These are phyloP conservation scores for Metarhizium humberi DNA, from an alignment of 2,329 filamentous ascomycete species.

Conservation along the genomic window DNA sequence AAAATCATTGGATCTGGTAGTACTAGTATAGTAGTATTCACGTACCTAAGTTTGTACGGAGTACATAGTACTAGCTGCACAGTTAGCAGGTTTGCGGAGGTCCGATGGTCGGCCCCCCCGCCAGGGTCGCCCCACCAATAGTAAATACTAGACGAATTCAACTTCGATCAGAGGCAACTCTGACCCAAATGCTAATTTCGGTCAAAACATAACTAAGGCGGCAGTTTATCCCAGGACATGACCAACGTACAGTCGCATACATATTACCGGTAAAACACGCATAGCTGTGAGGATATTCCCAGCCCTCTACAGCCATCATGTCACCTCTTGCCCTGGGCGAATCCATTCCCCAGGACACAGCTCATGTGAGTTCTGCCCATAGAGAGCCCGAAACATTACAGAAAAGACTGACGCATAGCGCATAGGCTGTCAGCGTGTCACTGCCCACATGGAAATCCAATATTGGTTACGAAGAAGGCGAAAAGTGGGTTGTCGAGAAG, in stretches of 20 bases:
- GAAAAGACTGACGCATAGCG: neutral
- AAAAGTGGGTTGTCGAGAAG: conserved; percentile 73
- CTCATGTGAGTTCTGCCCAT: conserved; percentile 51
- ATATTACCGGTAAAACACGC: neutral
- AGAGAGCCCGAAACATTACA: neutral
- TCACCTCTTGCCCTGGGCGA: conserved; percentile 50
- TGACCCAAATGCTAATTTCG: neutral
- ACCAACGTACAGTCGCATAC: neutral
- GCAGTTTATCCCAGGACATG: neutral
- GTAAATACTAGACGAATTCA: neutral
- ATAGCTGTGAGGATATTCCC: neutral
- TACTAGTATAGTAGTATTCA: no score
- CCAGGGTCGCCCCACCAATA: neutral
- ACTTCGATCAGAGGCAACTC: neutral
- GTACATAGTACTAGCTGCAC: no score
- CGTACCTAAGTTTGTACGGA: no score
- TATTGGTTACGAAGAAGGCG: conserved; percentile 87
- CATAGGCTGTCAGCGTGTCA: conserved; percentile 87
- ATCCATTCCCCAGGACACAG: conserved; percentile 67
- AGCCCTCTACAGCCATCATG: conserved; percentile 23
- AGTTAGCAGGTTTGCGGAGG: neutral
- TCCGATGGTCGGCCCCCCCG: conserved; percentile 6
- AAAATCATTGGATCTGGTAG: no score
- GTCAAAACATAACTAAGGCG: neutral
- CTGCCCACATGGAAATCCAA: conserved; percentile 89